These are phyloP conservation scores for Leptoxyphium fumago DNA, from an alignment of 2,329 filamentous ascomycete species.

Conservation along the genomic window DNA sequence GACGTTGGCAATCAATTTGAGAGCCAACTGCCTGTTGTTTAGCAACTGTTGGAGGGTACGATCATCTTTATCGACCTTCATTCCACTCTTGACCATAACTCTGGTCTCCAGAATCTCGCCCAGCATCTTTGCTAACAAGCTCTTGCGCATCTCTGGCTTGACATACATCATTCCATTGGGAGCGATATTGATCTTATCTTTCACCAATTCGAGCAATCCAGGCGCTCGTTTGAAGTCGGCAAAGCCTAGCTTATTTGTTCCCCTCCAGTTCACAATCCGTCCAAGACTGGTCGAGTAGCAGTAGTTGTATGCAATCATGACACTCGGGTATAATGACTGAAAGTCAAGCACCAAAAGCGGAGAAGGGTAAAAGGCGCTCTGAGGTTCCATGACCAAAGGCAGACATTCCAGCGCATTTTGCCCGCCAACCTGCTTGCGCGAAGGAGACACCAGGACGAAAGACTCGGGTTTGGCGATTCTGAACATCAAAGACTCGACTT, in stretches of 20 bases:
- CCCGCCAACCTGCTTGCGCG: conserved; percentile 75
- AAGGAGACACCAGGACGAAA: conserved; percentile 79
- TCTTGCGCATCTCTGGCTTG: conserved; percentile 73
- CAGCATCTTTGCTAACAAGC: conserved; percentile 88
- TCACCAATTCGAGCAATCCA: conserved; percentile 59
- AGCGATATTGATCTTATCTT: conserved; percentile 78
- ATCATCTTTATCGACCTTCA: conserved; percentile 88
- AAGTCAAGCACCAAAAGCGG: conserved; percentile 88
- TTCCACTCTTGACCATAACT: conserved; percentile 94
- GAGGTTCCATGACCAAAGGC: conserved; percentile 92
- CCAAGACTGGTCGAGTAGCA: conserved; percentile 96
- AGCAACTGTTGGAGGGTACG: conserved; percentile 70
- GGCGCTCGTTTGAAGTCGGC: conserved; percentile 68
- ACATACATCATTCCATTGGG: conserved; percentile 96
- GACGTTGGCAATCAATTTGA: conserved; percentile 96
- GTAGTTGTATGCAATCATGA: conserved; percentile 99
- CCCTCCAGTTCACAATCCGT: conserved; percentile 74
- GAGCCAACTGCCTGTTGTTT: conserved; percentile 83
- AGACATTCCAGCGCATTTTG: conserved; percentile 93
- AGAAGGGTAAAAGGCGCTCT: conserved; percentile 84
- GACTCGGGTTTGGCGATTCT: conserved; percentile 95
- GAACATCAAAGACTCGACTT: conserved; percentile 98
- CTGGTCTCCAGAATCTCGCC: conserved; percentile 89
- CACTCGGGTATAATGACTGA: conserved; percentile 86
- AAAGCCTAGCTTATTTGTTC: conserved; percentile 88